Base-by-base conservation (phyloP, 2,329 filamentous ascomycete genomes). In the Aureobasidium sp. region DNA sequence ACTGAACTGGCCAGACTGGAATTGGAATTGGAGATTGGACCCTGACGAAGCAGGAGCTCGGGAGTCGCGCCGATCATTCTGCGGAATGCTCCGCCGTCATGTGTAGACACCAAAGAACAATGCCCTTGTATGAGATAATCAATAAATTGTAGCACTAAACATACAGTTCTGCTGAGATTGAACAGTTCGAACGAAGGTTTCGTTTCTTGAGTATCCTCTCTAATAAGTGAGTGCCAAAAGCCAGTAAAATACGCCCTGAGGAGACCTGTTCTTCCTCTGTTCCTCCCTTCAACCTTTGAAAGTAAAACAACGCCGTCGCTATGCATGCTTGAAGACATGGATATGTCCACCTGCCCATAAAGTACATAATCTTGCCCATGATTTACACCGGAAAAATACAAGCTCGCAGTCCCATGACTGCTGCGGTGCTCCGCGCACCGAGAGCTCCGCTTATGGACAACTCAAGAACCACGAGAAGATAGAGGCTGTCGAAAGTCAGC, bases 261-360 rank as follows among this genome's bases (percentile, higher is more conserved):
- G 27, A 41, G 27, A 6, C 34, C 15, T 30, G 32, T 32, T 15
- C 37, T 42, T 25, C 29, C 37, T 54, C 16, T 21, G 5, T 25
- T 29, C n/a, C 37, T 47, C 16, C 21, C 41, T 6, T 57, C 21
- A 21, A 21, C 21, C 21, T 21, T 21, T 34, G 5, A 9, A 27
- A 30, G 21, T 21, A 21, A 27, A 36, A 25, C 13, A 47, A 59
- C 57, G 57, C 57, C 57, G n/a, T 52, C 57, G 57, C 57, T 60
- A 60, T 60, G 57, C 57, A 39, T 50, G 45, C 47, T 60, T 36
- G 25, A 15, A 47, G 55, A 59, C 45, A 49, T 37, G 25, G 4
- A 25, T 39, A 5, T 57, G 39, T 39, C 55, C 42, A n/a, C 27
- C 44, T 16, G 42, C 45, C 44, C 16, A 25, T 36, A 47, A 15